These are phyloP conservation scores for Phyllostachys edulis DNA, from an alignment of 176 grass and related monocot species.

Conservation along the genomic window DNA sequence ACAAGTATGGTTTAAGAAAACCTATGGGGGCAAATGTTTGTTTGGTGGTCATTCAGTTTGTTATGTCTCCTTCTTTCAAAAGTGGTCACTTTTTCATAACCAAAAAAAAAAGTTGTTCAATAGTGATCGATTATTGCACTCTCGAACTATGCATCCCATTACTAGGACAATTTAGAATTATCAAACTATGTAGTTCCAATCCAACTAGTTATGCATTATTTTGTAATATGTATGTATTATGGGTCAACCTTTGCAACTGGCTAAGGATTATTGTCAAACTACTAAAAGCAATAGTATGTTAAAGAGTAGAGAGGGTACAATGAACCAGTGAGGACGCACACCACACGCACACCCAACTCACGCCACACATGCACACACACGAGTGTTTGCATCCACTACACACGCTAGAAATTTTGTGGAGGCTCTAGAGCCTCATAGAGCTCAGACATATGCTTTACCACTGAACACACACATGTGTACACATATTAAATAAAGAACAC, in stretches of 20 bases:
- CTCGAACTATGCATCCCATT: not conserved
- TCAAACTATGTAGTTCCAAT: not conserved
- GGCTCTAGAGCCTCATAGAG: no score
- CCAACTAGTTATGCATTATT: not conserved
- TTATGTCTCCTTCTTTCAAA: slow-evolving; percentile 55
- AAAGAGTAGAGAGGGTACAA: not conserved
- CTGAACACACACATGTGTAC: no score
- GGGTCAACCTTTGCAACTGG: not conserved
- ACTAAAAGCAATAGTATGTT: no score
- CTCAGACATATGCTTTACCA: no score
- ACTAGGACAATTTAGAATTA: not conserved
- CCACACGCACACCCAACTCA: no score
- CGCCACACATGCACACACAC: no score
- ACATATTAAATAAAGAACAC: no score
- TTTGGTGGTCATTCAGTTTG: slow-evolving; percentile 53
- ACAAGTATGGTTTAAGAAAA: slow-evolving; percentile 41
- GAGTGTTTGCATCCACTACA: no score
- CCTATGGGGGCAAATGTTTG: slow-evolving; percentile 39
- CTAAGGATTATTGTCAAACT: not conserved
- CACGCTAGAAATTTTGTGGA: no score
- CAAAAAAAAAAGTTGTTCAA: not conserved
- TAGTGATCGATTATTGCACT: slow-evolving; percentile 30
- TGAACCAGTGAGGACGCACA: no score
- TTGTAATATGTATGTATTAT: not conserved
- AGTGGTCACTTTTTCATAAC: not conserved